Evolutionary conservation across 352 stramenopile genomes (phyloP), one percentile per base, ranked within the genome.

Genomic region (Globisporangium recalcitrans): DNA sequence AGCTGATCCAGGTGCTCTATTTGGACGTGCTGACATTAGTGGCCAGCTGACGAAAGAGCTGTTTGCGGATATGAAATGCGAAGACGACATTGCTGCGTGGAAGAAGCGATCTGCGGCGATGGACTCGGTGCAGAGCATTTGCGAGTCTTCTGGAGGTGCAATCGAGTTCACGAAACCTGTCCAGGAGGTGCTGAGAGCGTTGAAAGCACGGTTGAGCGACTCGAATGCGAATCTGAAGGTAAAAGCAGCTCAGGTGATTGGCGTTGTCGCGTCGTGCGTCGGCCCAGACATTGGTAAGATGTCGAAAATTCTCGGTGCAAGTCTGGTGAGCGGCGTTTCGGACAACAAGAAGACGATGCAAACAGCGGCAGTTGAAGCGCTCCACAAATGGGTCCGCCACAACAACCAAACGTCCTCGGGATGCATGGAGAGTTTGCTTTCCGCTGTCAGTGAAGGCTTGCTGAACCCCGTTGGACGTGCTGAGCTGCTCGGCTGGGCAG

Each of bases 261-360:
- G 73, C 13, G 63, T 93, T 1, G 70, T 95, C 3, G 87, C 85
- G 10, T 67, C 82, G 9, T 93, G 85, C 48, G 72, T 96, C 59
- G 85, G 85, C 5, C 79, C 82, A 7, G 85, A 93, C 38, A 74
- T 94, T 27, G 64, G 60, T 5, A 93, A 92, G 60, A 80, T 95
- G 78, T 90, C 85, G 4, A 96, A 96, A 62, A 66, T 90, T 34
- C 70, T 94, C 14, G 85, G 84, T 16, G 64, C 74, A 13, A 90
- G 61, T 59, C 62, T 96, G 16, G 73, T 95, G 29, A 68, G 74
- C 27, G 85, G 87, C 11, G 84, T 94, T 32, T 73, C 74, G 3
- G 87, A 96, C 68, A 96, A 96, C 72, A 96, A 96, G 68, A 96
- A 96, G 64, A 79, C 77, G 19, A 94, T 96, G 87, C 85, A 93